These are phyloP conservation scores for Sanghuangporus baumii DNA, from an alignment of 1,284 basidiomycete genomes.

Conservation along the genomic window DNA sequence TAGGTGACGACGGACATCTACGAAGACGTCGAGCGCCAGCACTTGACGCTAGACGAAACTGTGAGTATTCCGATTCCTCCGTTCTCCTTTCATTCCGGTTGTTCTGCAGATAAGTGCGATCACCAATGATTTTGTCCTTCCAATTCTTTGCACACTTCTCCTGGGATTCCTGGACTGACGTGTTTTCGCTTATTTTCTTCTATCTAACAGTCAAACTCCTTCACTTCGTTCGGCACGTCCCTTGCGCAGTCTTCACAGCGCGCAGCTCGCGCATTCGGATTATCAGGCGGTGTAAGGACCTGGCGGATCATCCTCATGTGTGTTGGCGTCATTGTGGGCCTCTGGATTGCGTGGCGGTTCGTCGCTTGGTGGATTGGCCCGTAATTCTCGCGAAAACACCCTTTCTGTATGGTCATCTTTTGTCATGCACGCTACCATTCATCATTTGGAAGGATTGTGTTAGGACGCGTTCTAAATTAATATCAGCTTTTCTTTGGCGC, in stretches of 20 bases:
- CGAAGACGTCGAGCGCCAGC: slow-evolving; percentile 77
- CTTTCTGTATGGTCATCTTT: neutral
- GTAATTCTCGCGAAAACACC: neutral
- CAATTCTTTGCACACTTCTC: neutral
- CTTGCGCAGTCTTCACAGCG: slow-evolving; percentile 60
- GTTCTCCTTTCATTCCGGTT: neutral
- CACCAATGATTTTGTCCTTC: neutral
- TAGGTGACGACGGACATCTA: slow-evolving; percentile 79
- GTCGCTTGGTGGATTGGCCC: slow-evolving; percentile 26
- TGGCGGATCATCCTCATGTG: slow-evolving; percentile 60
- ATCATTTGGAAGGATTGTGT: neutral
- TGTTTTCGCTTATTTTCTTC: neutral
- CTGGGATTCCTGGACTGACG: neutral
- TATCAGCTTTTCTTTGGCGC: neutral
- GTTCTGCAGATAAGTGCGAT: neutral
- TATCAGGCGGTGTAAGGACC: slow-evolving; percentile 55
- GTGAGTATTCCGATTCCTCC: slow-evolving; percentile 35
- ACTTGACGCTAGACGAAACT: slow-evolving; percentile 66
- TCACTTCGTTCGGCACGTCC: slow-evolving; percentile 55
- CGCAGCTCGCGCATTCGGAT: slow-evolving; percentile 64
- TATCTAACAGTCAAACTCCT: slow-evolving; percentile 50
- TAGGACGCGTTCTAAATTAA: neutral
- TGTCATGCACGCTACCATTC: no score
- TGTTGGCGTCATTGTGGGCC: slow-evolving; percentile 35
- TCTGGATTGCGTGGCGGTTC: slow-evolving; percentile 43